Evolutionary conservation across 2,329 filamentous ascomycete genomes (phyloP), one percentile per base, ranked within the genome.

Genomic region (Colletotrichum neosansevieriae): DNA sequence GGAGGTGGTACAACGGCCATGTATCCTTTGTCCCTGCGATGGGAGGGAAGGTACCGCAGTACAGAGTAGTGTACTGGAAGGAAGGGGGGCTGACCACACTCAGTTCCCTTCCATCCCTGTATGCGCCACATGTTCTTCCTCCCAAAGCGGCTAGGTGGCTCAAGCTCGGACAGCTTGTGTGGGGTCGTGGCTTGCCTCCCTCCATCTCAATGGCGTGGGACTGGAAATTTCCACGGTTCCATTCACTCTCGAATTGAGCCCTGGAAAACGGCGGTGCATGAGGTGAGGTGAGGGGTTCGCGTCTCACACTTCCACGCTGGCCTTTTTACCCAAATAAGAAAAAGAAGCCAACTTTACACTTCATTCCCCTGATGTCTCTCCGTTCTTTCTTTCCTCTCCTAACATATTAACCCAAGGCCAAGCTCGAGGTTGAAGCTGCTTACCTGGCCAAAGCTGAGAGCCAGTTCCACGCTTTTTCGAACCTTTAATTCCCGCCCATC

Each of bases 281-380:
- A 32, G 21, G 21, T 38, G 17, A 50, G 45, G 56, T 58, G 61
- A 68, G 65, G 65, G 66, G 66, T 61, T 58, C 59, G 57, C 42
- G 67, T 70, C 67, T 66, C 54, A 69, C 61, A 69, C 59, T 77
- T 83, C 80, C 80, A 83, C 79, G 79, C 75, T 83, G 81, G 81
- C 81, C 81, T 83, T 76, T 79, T 82, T 79, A 67, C 65, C 71
- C 45, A 70, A 54, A 68, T 66, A 58, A 72, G 63, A 72, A 65
- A 61, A 74, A 75, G 72, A 73, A 72, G 75, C 67, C 74, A 73
- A 71, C 67, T 71, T 72, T 21, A 57, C 67, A 42, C 6, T 65
- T 21, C 19, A 6, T 29, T 4, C 32, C n/a, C 38, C 17, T 64
- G 56, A 21, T 29, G 11, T 34, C n/a, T 12, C 21, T 53, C n/a